These are phyloP conservation scores for Fusarium sororula DNA, from an alignment of 2,329 filamentous ascomycete species.

Conservation along the genomic window DNA sequence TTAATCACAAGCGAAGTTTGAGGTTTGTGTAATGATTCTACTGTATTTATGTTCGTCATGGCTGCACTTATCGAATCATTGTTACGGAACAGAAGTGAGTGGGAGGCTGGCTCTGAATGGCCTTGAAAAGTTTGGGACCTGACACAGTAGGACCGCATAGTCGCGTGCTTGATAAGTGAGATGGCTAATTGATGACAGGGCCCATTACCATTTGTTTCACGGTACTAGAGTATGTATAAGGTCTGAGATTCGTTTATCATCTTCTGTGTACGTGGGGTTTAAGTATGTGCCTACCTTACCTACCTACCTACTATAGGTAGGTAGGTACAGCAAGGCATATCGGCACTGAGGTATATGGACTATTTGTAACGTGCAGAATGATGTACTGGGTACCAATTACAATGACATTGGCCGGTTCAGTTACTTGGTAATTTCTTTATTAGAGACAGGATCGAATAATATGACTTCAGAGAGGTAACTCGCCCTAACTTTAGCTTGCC, in stretches of 20 bases:
- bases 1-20: conserved; percentile 2
- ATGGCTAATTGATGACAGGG: background rate
- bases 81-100: background rate
- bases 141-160: conserved; percentile 16
- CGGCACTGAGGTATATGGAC: background rate
- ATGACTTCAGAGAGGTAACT: background rate
- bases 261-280: background rate
- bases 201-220: conserved; percentile 4
- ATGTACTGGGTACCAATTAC: background rate
- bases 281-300: background rate
- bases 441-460: background rate
- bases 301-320: too few species aligned
- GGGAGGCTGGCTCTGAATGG: background rate
- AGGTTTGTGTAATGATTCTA: background rate
- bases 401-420: background rate
- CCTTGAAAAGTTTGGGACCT: background rate
- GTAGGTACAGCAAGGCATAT: background rate
- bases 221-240: background rate
- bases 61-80: background rate
- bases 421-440: background rate
- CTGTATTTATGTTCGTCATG: conserved; percentile 1
- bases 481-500: background rate
- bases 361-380: background rate
- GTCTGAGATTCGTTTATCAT: background rate
- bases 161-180: conserved; percentile 20